Percentiles rank a stretch among this genome's conserved stretches.
phyloP scores from a whole-genome alignment of 108 stramenopile genomes.

The Fragilaria radians region DNA sequence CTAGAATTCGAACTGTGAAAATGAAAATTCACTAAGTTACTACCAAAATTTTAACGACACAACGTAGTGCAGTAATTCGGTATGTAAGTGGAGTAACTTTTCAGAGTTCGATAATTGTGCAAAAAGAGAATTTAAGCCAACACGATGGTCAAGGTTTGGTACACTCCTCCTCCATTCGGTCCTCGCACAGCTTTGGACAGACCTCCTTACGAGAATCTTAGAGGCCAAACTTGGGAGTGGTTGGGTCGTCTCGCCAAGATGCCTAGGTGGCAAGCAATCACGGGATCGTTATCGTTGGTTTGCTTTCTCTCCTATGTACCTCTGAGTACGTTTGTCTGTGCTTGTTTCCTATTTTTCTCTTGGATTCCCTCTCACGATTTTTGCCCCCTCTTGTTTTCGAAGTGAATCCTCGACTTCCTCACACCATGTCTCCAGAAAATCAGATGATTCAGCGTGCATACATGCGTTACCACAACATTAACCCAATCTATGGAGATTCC shows the following conservation, averaged over 20 bases:
- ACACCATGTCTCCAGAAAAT: constrained; percentile 78
- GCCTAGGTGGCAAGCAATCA: constrained; percentile 42
- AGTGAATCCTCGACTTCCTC: constrained; percentile 55
- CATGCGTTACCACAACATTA: constrained; percentile 94
- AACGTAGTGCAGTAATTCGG: too few relatives aligned
- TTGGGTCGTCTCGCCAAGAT: constrained; percentile 45
- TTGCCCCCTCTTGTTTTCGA: not conserved
- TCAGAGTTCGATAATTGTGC: too few relatives aligned
- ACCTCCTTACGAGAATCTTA: constrained; percentile 44
- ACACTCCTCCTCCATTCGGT: constrained; percentile 80
- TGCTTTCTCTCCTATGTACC: constrained; percentile 57
- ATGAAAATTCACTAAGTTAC: too few relatives aligned
- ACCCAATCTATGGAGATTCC: constrained; percentile 81
- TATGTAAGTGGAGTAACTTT: too few relatives aligned
- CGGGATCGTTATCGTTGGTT: constrained; percentile 25
- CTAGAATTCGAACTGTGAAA: too few relatives aligned
- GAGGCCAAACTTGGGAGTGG: constrained; percentile 23
- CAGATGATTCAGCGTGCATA: constrained; percentile 78
- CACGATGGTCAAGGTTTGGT: constrained; percentile 70
- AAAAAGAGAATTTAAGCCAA: too few relatives aligned
- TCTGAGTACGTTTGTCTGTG: constrained; percentile 49
- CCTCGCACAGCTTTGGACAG: constrained; percentile 69
- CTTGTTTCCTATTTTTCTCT: not conserved
- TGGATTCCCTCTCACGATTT: not conserved
- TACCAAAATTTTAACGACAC: too few relatives aligned